Evolutionary conservation across 176 grass and related monocot species (phyloP).

Genomic region (Aegilops umbellulata): DNA sequence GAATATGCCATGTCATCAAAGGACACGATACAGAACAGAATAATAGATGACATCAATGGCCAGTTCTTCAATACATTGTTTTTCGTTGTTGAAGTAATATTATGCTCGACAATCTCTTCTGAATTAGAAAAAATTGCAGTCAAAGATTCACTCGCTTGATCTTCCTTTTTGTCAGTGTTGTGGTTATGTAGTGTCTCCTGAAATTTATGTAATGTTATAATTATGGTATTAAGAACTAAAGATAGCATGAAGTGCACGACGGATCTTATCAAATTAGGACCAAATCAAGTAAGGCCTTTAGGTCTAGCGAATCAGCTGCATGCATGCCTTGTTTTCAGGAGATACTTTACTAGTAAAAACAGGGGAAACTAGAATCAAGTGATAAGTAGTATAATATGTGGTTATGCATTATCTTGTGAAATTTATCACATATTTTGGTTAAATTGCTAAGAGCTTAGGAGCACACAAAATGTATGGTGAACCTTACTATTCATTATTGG

Average conservation of each 20-base stretch:
- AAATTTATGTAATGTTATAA: neutral
- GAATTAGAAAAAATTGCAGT: neutral
- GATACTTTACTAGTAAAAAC: neutral
- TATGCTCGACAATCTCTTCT: neutral
- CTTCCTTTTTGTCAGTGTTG: neutral
- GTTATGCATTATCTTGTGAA: slow-evolving; percentile 67
- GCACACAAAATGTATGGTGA: neutral
- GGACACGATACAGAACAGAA: slow-evolving; percentile 52
- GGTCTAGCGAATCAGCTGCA: neutral
- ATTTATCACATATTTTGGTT: neutral
- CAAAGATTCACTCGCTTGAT: slow-evolving; percentile 23
- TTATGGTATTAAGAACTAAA: neutral
- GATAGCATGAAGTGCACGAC: neutral
- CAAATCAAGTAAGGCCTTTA: neutral
- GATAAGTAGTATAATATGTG: slow-evolving; percentile 10
- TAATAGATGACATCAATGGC: slow-evolving; percentile 71
- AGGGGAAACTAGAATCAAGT: neutral
- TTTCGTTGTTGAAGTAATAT: neutral
- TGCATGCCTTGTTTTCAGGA: neutral
- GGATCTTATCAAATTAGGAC: neutral
- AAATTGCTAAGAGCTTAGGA: neutral
- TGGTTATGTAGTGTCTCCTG: slow-evolving; percentile 83
- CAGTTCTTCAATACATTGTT: slow-evolving; percentile 60
- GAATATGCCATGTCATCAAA: slow-evolving; percentile 76
- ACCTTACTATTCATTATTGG: neutral